Percentiles rank a stretch among this genome's conserved stretches.
phyloP scores from a whole-genome alignment of 2,329 filamentous ascomycete species.

The Aureobasidium sp. region DNA sequence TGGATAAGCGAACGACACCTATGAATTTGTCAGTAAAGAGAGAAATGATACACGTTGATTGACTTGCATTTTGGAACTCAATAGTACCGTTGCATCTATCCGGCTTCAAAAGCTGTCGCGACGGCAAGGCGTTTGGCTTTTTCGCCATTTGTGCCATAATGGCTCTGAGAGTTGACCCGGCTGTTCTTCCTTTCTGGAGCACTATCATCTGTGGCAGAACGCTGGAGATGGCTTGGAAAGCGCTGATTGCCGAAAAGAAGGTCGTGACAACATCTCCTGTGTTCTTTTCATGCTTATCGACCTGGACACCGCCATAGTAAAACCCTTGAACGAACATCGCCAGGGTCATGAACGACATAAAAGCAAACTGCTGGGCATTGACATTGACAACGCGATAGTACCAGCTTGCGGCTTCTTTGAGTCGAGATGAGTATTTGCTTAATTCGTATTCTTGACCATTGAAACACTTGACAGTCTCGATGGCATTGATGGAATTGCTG shows the following conservation, averaged over 20 bases:
- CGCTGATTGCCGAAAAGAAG: slow-evolving; percentile 74
- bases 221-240: slow-evolving; percentile 66
- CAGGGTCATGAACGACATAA: slow-evolving; percentile 66
- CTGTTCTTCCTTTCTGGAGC: slow-evolving; percentile 70
- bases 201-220: slow-evolving; percentile 71
- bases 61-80: slow-evolving; percentile 57
- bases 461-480: slow-evolving; percentile 81
- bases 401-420: slow-evolving; percentile 51
- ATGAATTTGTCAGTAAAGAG: not conserved
- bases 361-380: slow-evolving; percentile 64
- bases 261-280: slow-evolving; percentile 69
- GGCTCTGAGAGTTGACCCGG: slow-evolving; percentile 55
- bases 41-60: not conserved
- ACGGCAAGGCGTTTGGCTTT: slow-evolving; percentile 16
- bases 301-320: slow-evolving; percentile 72
- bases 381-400: slow-evolving; percentile 63
- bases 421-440: slow-evolving; percentile 54
- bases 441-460: slow-evolving; percentile 67
- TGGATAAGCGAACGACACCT: slow-evolving; percentile 79
- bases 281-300: slow-evolving; percentile 50
- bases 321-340: slow-evolving; percentile 82
- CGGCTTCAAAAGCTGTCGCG: slow-evolving; percentile 22
- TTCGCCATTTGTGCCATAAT: slow-evolving; percentile 34
- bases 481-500: slow-evolving; percentile 61
- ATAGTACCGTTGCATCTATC: slow-evolving; percentile 57